A percentile compares a stretch with the other conserved stretches of the same genome.
These are phyloP conservation scores for Cyclotella distinguenda DNA, from an alignment of 108 stramenopile genomes.

Conservation along the genomic window DNA sequence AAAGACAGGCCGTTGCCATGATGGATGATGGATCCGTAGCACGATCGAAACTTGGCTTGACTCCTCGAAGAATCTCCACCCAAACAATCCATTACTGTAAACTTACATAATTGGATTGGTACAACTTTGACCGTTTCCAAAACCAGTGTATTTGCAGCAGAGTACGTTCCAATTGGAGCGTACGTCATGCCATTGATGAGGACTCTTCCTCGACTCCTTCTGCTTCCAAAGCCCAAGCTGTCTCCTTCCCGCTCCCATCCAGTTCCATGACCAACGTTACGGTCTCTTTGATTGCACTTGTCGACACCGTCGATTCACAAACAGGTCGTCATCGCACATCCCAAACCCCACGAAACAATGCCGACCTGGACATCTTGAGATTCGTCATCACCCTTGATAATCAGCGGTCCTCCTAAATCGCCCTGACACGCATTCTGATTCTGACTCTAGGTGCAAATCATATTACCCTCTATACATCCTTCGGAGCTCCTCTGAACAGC, in stretches of 20 bases:
- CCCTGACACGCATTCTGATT: slow-evolving; percentile 56
- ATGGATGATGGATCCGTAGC: slow-evolving; percentile 26
- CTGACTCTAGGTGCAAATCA: slow-evolving; percentile 56
- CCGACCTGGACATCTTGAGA: slow-evolving; percentile 44
- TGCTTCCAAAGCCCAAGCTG: slow-evolving; percentile 26
- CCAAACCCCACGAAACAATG: slow-evolving; percentile 38
- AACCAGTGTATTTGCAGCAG: neutral
- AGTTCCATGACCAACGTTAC: slow-evolving; percentile 37
- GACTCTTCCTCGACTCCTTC: slow-evolving; percentile 1
- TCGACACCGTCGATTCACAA: slow-evolving; percentile 6
- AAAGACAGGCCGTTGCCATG: slow-evolving; percentile 4
- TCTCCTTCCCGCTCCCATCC: slow-evolving; percentile 25
- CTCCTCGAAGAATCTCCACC: slow-evolving; percentile 2
- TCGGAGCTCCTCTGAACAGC: slow-evolving; percentile 40
- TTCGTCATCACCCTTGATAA: slow-evolving; percentile 22
- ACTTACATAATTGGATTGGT: slow-evolving; percentile 13
- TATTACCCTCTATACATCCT: slow-evolving; percentile 48
- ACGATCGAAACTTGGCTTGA: slow-evolving; percentile 21
- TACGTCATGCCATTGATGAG: slow-evolving; percentile 19
- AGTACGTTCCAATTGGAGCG: slow-evolving; percentile 26
- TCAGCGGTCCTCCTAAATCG: slow-evolving; percentile 41
- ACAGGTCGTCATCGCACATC: slow-evolving; percentile 27
- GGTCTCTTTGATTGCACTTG: neutral
- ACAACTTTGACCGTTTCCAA: slow-evolving; percentile 3
- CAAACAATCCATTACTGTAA: slow-evolving; percentile 22